Percentiles rank a stretch among this genome's conserved stretches.
These are phyloP conservation scores for Vitis amurensis DNA, from an alignment of 164 flowering plant species.

Conservation along the genomic window DNA sequence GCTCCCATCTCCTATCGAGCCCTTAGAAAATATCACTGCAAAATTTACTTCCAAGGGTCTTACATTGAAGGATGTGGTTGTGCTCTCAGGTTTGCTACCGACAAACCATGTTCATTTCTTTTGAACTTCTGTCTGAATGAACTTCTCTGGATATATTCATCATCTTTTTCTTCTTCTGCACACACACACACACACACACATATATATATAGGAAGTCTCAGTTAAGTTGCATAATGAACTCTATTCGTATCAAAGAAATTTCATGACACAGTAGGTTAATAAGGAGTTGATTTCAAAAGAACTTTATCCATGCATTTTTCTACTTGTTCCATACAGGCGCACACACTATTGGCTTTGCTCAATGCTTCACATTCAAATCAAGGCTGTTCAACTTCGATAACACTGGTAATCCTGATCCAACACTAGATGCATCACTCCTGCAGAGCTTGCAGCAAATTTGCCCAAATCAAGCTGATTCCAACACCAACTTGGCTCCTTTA, in stretches of 20 bases:
- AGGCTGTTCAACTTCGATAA: slow-evolving; percentile 60
- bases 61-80: slow-evolving; percentile 52
- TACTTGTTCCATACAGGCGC: slow-evolving; percentile 30
- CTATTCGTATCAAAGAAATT: no score
- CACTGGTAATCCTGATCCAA: slow-evolving; percentile 53
- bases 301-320: neutral
- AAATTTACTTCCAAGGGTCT: slow-evolving; percentile 65
- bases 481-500: slow-evolving; percentile 47
- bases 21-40: slow-evolving; percentile 51
- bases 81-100: slow-evolving; percentile 53
- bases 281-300: no score
- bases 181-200: no score
- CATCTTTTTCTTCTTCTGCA: no score
- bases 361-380: slow-evolving; percentile 52
- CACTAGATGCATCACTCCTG: slow-evolving; percentile 38
- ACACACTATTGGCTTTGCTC: slow-evolving; percentile 69
- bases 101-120: neutral
- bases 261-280: no score
- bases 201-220: no score
- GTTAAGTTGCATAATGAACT: no score
- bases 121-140: neutral
- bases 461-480: slow-evolving; percentile 41
- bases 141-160: no score
- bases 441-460: slow-evolving; percentile 33
- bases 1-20: slow-evolving; percentile 56